Evolutionary conservation across 495 filamentous ascomycete species (phyloP).

Genomic region (Aspergillus heteromorphus): DNA sequence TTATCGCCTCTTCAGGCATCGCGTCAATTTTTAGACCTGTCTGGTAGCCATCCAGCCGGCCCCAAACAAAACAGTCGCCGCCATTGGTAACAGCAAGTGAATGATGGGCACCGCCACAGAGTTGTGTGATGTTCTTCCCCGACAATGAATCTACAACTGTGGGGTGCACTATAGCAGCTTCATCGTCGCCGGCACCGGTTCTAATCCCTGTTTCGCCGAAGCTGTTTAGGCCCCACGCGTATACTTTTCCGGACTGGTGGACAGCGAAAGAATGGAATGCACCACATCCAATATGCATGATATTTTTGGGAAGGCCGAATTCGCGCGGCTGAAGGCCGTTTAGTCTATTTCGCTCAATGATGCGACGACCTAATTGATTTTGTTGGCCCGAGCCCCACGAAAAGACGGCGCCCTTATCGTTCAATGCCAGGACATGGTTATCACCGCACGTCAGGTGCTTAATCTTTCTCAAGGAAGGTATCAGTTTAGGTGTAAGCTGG

Average conservation of each 20-base stretch:
- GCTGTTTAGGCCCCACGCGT: conserved; percentile 83
- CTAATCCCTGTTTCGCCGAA: conserved; percentile 75
- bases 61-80: conserved; percentile 55
- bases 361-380: conserved; percentile 58
- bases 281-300: conserved; percentile 49
- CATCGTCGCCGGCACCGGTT: conserved; percentile 61
- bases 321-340: conserved; percentile 62
- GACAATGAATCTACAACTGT: conserved; percentile 56
- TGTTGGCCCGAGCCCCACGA: conserved; percentile 62
- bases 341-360: conserved; percentile 48
- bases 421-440: conserved; percentile 59
- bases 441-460: conserved; percentile 51
- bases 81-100: conserved; percentile 47
- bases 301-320: conserved; percentile 60
- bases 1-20: conserved; percentile 44
- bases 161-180: conserved; percentile 52
- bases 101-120: conserved; percentile 56
- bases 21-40: conserved; percentile 49
- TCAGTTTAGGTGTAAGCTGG: conserved; percentile 44
- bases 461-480: conserved; percentile 52
- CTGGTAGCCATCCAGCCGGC: conserved; percentile 55
- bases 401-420: conserved; percentile 49
- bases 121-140: conserved; percentile 33
- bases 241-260: conserved; percentile 64
- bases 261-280: conserved; percentile 66